phyloP scores from a whole-genome alignment of 768 basidiomycete species.

The Mycena kentingensis region DNA sequence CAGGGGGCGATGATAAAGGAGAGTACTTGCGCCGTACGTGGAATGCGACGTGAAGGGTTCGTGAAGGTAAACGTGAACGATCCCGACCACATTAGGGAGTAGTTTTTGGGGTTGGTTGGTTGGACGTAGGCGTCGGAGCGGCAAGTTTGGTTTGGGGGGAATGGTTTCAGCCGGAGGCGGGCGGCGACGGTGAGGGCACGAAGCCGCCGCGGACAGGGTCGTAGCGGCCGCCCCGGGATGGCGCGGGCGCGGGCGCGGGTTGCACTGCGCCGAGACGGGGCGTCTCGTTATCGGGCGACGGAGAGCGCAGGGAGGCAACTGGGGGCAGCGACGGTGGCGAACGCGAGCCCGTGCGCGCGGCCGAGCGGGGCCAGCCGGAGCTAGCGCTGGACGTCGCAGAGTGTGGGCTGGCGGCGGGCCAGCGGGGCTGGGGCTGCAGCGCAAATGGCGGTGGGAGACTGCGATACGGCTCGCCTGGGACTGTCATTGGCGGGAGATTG shows the following conservation, averaged over 20 bases:
- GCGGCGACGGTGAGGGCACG: conserved; percentile 33
- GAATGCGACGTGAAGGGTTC: conserved; percentile 15
- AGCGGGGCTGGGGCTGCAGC: conserved; percentile 67
- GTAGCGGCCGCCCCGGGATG: conserved; percentile 47
- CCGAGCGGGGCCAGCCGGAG: conserved; percentile 30
- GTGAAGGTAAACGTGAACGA: conserved; percentile 13
- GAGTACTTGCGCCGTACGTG: conserved; percentile 16
- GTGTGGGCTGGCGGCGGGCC: conserved; percentile 51
- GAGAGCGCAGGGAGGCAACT: conserved; percentile 25
- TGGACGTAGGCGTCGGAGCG: conserved; percentile 5
- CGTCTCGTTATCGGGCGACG: conserved; percentile 24
- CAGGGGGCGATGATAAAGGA: conserved; percentile 7
- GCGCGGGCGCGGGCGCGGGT: conserved; percentile 26
- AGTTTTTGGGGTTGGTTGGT: conserved; percentile 2
- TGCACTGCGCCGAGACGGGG: conserved; percentile 25
- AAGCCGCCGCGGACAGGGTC: conserved; percentile 54
- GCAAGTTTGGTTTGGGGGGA: conserved; percentile 1
- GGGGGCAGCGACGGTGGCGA: conserved; percentile 30
- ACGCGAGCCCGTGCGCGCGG: conserved; percentile 26
- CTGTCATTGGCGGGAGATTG: conserved; percentile 31
- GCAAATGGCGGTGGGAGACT: conserved; percentile 63
- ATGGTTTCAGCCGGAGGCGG: conserved; percentile 24
- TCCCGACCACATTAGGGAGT: conserved; percentile 6
- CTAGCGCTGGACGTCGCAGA: too few species aligned
- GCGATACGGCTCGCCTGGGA: conserved; percentile 10